phyloP scores from a whole-genome alignment of 2,329 filamentous ascomycete species.

The Aspergillus transmontanensis region DNA sequence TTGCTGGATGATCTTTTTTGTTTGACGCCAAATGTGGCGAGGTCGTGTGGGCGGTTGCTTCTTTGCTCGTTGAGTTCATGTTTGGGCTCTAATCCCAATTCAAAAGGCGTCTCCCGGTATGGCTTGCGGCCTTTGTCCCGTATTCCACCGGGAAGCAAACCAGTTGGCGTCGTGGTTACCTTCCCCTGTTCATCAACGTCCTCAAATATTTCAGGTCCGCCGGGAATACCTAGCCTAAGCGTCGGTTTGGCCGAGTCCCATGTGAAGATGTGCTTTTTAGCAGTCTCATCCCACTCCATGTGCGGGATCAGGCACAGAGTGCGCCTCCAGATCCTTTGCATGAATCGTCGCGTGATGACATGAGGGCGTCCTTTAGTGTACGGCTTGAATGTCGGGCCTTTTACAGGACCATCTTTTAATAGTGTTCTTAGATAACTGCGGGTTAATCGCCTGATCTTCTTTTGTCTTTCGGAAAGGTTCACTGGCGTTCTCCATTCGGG shows the following conservation, averaged over 20 bases:
- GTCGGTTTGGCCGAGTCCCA: constrained; percentile 31
- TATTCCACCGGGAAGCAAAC: background rate
- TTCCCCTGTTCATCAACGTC: constrained; percentile 5
- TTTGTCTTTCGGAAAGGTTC: background rate
- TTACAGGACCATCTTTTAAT: constrained; percentile 39
- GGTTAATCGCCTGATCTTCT: background rate
- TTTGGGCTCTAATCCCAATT: background rate
- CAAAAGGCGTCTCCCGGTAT: background rate
- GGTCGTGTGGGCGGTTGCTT: background rate
- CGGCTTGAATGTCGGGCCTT: constrained; percentile 35
- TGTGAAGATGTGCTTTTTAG: constrained; percentile 28
- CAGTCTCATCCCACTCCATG: constrained; percentile 23
- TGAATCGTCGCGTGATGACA: constrained; percentile 41
- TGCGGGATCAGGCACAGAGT: constrained; percentile 37
- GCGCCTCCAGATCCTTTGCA: constrained; percentile 42
- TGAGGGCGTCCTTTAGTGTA: constrained; percentile 43
- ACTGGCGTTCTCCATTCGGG: constrained; percentile 28
- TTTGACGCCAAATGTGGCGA: background rate
- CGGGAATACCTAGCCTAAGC: constrained; percentile 11
- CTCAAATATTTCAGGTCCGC: constrained; percentile 3
- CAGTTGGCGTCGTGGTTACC: background rate
- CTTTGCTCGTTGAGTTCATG: background rate
- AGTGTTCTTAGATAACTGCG: constrained; percentile 20
- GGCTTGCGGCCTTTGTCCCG: background rate
- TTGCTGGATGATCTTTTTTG: background rate